A percentile compares a stretch with the other conserved stretches of the same genome.
Evolutionary conservation across 306 rosid species (phyloP).

Genomic region (Ormosia emarginata): DNA sequence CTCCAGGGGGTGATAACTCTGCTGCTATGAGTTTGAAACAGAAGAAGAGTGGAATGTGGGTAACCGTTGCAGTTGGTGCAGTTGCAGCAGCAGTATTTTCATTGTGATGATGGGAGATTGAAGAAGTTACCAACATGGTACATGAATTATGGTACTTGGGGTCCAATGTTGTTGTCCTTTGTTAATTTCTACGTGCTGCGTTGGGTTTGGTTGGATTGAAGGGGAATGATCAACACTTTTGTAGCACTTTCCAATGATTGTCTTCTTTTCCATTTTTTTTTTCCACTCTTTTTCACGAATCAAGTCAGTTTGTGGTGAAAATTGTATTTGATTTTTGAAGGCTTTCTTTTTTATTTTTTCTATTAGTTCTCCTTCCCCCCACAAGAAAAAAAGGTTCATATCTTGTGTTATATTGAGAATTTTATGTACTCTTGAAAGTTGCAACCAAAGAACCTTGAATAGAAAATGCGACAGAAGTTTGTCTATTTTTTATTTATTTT

Average conservation of each 20-base stretch:
- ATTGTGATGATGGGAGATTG: constrained; percentile 20
- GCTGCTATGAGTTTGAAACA: constrained; percentile 22
- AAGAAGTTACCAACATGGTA: background rate
- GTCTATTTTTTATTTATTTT: too few species aligned
- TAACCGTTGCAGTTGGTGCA: background rate
- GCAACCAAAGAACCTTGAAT: background rate
- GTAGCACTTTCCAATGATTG: constrained; percentile 25
- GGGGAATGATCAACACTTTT: background rate
- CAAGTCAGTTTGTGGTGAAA: constrained; percentile 21
- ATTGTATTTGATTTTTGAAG: constrained; percentile 14
- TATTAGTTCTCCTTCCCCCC: background rate
- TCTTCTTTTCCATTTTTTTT: background rate
- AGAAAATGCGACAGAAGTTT: background rate
- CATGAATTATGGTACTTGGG: background rate
- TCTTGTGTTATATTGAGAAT: background rate
- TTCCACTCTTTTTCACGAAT: background rate
- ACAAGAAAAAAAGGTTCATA: background rate
- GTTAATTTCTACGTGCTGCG: background rate
- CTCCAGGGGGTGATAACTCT: constrained; percentile 20
- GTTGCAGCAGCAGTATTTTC: background rate
- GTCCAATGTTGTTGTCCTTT: constrained; percentile 16
- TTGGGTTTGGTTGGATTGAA: constrained; percentile 4
- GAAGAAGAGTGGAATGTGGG: constrained; percentile 1
- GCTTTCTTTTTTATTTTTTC: background rate
- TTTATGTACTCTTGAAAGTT: background rate